These are phyloP conservation scores for Leptomonas pyrrhocoris DNA, from an alignment of 208 protist species.

Conservation along the genomic window DNA sequence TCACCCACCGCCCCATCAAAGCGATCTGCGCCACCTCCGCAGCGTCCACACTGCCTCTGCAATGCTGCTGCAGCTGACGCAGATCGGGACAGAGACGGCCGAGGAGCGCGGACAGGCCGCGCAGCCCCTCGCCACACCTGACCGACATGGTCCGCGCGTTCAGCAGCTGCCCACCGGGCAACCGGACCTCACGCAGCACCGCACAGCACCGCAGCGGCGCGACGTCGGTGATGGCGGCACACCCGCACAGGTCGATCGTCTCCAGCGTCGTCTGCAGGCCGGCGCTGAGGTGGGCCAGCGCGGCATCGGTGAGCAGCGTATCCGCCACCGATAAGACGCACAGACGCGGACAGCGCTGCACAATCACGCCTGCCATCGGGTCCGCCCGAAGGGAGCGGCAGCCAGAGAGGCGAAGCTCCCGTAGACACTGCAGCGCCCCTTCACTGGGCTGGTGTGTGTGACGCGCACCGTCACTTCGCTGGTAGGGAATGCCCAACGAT, in stretches of 20 bases:
- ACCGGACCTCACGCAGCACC: conserved; percentile 1
- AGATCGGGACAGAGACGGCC: conserved; percentile 8
- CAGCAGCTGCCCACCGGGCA: conserved; percentile 1
- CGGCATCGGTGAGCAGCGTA: conserved; percentile 1
- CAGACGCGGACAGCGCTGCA: conserved; percentile 7
- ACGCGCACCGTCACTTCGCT: no score
- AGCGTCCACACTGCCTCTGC: conserved; percentile 1
- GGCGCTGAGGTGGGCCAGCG: background rate
- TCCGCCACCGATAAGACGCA: conserved; percentile 3
- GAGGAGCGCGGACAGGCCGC: background rate
- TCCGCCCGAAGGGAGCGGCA: background rate
- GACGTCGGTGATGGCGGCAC: background rate
- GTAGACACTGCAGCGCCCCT: no score
- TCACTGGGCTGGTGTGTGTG: background rate
- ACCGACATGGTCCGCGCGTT: conserved; percentile 5
- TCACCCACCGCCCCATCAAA: background rate
- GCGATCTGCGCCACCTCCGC: conserved; percentile 12
- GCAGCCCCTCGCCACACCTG: conserved; percentile 1
- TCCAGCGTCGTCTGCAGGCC: background rate
- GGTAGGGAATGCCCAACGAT: background rate
- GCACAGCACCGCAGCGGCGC: background rate
- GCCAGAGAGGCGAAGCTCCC: conserved; percentile 4
- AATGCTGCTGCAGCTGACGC: conserved; percentile 1
- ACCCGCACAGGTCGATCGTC: conserved; percentile 2
- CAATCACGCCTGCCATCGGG: background rate